A percentile compares a stretch with the other conserved stretches of the same genome.
Evolutionary conservation across 768 basidiomycete genomes (phyloP).

Genomic region (Rhizopogon vesiculosus): DNA sequence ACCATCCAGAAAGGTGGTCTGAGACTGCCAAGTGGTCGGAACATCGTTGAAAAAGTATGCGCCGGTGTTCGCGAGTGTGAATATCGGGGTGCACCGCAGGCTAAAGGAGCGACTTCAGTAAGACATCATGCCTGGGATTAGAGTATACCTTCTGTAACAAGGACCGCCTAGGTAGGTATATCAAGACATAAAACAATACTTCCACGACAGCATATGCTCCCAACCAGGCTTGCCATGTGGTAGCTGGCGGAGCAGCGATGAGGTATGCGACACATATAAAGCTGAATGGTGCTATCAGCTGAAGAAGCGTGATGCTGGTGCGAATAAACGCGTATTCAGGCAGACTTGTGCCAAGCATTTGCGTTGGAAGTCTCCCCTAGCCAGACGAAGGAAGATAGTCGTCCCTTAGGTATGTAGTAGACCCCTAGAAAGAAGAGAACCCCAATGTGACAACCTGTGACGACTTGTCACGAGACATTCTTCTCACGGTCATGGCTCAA

Average conservation of each 20-base stretch:
- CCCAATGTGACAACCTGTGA: not conserved
- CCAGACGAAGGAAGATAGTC: not conserved
- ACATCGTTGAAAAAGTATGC: slow-evolving; percentile 47
- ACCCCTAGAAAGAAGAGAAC: no score
- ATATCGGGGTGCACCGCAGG: slow-evolving; percentile 34
- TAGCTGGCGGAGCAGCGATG: slow-evolving; percentile 2
- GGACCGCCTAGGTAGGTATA: slow-evolving; percentile 44
- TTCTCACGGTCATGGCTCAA: slow-evolving; percentile 14
- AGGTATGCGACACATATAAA: slow-evolving; percentile 30
- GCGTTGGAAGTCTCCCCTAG: not conserved
- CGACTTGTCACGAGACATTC: not conserved
- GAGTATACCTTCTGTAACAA: slow-evolving; percentile 40
- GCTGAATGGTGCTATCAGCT: slow-evolving; percentile 47
- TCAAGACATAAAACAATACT: slow-evolving; percentile 41
- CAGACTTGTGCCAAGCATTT: slow-evolving; percentile 44
- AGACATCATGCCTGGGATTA: not conserved
- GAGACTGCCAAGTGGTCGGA: slow-evolving; percentile 14
- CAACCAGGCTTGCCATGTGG: slow-evolving; percentile 11
- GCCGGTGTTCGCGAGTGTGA: slow-evolving; percentile 37
- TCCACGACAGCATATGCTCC: slow-evolving; percentile 37
- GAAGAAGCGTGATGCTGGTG: slow-evolving; percentile 38
- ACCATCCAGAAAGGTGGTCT: slow-evolving; percentile 48
- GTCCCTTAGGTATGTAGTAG: no score
- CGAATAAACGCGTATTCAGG: slow-evolving; percentile 54
- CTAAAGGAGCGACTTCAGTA: not conserved